A percentile compares a stretch with the other conserved stretches of the same genome.
phyloP scores from a whole-genome alignment of 192 early-diverging fungal species.

The Entomortierella lignicola region DNA sequence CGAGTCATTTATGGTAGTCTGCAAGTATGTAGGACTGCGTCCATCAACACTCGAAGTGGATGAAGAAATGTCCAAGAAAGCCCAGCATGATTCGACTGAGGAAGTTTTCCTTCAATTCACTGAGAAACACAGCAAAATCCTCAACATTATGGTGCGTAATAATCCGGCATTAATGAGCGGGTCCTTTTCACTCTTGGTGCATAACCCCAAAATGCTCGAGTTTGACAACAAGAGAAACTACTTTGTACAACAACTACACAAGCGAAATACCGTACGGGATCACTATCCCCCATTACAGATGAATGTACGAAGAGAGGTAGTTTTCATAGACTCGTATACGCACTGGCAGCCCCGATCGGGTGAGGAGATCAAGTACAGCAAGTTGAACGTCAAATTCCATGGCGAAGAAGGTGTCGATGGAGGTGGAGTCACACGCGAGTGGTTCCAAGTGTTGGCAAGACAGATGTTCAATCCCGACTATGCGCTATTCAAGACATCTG shows the following conservation, averaged over 20 bases:
- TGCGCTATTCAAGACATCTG: conserved; percentile 95
- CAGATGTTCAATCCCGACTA: conserved; percentile 99
- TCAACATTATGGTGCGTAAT: conserved; percentile 98
- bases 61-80: conserved; percentile 20
- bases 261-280: conserved; percentile 70
- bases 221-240: conserved; percentile 99
- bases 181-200: conserved; percentile 94
- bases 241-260: conserved; percentile 95
- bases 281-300: conserved; percentile 81
- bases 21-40: conserved; percentile 79
- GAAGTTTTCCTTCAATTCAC: conserved; percentile 90
- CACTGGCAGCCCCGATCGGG: conserved; percentile 91
- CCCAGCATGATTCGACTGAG: conserved; percentile 58
- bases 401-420: conserved; percentile 98
- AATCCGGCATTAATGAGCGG: conserved; percentile 96
- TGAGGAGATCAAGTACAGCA: conserved; percentile 94
- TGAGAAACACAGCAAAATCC: conserved; percentile 93
- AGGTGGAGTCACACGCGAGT: conserved; percentile 98
- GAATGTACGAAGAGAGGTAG: conserved; percentile 89
- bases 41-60: conserved; percentile 54
- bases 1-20: conserved; percentile 98
- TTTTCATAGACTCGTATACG: conserved; percentile 98
- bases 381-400: conserved; percentile 91
- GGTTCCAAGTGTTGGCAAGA: conserved; percentile 95
- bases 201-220: conserved; percentile 96